phyloP scores from a whole-genome alignment of 352 stramenopile species.

The Globisporangium echinulatum region DNA sequence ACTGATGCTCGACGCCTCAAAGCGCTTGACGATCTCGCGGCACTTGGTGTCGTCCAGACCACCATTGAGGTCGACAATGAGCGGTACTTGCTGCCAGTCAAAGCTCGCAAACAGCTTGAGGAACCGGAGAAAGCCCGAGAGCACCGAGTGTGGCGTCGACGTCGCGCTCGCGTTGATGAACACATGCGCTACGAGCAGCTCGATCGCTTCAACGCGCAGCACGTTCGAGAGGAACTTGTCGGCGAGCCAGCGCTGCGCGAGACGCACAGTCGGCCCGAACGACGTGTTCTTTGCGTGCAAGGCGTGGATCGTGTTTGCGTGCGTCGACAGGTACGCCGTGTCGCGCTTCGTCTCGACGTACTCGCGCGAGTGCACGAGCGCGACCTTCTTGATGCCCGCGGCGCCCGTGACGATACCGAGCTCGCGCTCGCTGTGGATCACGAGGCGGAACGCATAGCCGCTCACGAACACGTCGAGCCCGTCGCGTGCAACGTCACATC shows the following conservation, averaged over 20 bases:
- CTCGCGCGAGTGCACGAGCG: constrained; percentile 50
- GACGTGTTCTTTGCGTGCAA: constrained; percentile 75
- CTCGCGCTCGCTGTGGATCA: constrained; percentile 80
- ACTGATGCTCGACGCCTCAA: constrained; percentile 64
- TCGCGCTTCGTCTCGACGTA: constrained; percentile 62
- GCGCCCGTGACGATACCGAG: constrained; percentile 53
- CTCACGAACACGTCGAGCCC: constrained; percentile 77
- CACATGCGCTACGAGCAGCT: constrained; percentile 72
- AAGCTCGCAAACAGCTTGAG: constrained; percentile 65
- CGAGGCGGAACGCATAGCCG: constrained; percentile 79
- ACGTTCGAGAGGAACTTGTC: constrained; percentile 73
- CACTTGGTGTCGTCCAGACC: constrained; percentile 52
- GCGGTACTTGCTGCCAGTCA: constrained; percentile 66
- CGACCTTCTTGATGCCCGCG: constrained; percentile 44
- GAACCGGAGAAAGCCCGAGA: constrained; percentile 77
- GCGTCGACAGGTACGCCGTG: constrained; percentile 51
- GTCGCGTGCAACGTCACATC: constrained; percentile 68
- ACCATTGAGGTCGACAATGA: constrained; percentile 70
- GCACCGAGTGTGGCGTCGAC: constrained; percentile 58
- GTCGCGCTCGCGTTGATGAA: constrained; percentile 50
- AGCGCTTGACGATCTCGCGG: constrained; percentile 66
- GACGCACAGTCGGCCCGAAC: constrained; percentile 70
- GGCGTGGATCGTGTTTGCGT: constrained; percentile 67
- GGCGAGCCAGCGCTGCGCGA: constrained; percentile 78
- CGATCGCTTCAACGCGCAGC: constrained; percentile 60